Evolutionary conservation across 2,329 filamentous ascomycete species (phyloP).

Genomic region (Alternaria angustiovoidea): DNA sequence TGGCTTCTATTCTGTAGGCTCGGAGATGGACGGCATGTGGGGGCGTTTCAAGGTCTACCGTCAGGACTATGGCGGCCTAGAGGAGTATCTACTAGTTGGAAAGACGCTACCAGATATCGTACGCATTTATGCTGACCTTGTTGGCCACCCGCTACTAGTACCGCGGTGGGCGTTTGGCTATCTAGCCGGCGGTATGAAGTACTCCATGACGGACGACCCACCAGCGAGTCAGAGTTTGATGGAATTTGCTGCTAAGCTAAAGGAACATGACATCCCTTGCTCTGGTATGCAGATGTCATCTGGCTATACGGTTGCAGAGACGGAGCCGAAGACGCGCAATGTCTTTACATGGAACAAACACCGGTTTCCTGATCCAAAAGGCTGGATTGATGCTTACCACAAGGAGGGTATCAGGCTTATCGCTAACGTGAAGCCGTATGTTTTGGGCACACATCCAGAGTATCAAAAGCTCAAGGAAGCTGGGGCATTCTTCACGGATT

Average conservation of each 20-base stretch:
- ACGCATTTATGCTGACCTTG: conserved; percentile 70
- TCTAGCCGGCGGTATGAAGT: conserved; percentile 72
- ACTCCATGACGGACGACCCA: conserved; percentile 65
- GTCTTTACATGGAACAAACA: conserved; percentile 76
- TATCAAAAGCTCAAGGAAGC: conserved; percentile 67
- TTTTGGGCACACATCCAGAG: conserved; percentile 71
- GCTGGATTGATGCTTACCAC: conserved; percentile 69
- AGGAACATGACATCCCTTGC: conserved; percentile 72
- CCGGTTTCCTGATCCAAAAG: conserved; percentile 73
- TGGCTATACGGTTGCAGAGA: conserved; percentile 74
- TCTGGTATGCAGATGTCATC: conserved; percentile 77
- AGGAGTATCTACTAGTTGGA: conserved; percentile 74
- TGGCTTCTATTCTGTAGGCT: conserved; percentile 71
- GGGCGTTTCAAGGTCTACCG: conserved; percentile 77
- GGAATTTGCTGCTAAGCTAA: conserved; percentile 67
- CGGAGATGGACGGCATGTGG: conserved; percentile 79
- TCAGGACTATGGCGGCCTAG: conserved; percentile 75
- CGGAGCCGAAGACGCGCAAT: conserved; percentile 73
- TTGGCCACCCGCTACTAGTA: conserved; percentile 72
- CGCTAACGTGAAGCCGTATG: conserved; percentile 77
- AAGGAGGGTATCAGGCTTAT: conserved; percentile 71
- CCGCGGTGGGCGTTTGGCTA: conserved; percentile 79
- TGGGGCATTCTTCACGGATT: conserved; percentile 71
- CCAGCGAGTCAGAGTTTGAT: conserved; percentile 65
- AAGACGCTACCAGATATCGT: conserved; percentile 72